Conservation (phyloP, 148 eudicot genomes). For the Nepenthes mirabilis region DNA sequence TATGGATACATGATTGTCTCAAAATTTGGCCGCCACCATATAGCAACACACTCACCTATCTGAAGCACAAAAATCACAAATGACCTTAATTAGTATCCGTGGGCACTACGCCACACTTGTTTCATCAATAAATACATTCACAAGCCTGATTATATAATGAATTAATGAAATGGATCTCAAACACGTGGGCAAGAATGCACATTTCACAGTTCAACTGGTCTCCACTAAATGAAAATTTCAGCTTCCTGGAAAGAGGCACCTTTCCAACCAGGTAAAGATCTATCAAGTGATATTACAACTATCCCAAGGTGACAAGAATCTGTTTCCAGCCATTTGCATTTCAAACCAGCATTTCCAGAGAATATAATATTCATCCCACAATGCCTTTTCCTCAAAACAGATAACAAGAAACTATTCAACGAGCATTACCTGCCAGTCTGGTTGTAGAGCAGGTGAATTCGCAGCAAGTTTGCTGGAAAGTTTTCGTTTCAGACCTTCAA, state of each 20-base stretch:
- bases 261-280: no score
- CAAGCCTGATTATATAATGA: no score
- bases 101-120: no score
- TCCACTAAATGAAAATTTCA: no score
- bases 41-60: slow-evolving; percentile 84
- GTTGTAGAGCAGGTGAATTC: slow-evolving; percentile 49
- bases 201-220: no score
- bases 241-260: no score
- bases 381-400: background rate
- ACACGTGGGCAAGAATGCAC: no score
- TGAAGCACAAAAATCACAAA: slow-evolving; percentile 16
- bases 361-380: background rate
- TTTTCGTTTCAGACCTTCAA: slow-evolving; percentile 73
- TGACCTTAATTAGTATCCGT: background rate
- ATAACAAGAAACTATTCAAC: background rate
- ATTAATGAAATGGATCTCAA: no score
- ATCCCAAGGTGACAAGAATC: no score
- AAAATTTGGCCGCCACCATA: slow-evolving; percentile 86
- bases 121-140: no score
- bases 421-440: slow-evolving; percentile 64
- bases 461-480: slow-evolving; percentile 64
- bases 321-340: background rate
- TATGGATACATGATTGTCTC: slow-evolving; percentile 68
- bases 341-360: background rate
- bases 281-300: no score